Evolutionary conservation across 2,329 filamentous ascomycete genomes (phyloP).

Genomic region (Hypoxylon sp.): DNA sequence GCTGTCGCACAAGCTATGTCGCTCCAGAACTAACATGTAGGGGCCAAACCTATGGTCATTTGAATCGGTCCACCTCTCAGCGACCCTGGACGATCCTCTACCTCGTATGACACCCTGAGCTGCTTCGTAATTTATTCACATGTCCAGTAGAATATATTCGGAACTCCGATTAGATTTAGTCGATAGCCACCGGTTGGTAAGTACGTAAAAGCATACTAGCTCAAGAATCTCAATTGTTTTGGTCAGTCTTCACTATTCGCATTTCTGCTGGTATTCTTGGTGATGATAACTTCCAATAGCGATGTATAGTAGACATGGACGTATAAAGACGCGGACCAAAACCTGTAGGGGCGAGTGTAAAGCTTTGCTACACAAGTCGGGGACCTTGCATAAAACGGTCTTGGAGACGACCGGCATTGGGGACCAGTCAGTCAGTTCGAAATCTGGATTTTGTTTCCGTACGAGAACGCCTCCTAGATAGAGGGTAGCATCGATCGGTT

Average conservation of each 20-base stretch:
- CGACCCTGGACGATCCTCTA: conserved; percentile 8
- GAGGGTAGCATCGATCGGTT: conserved; percentile 28
- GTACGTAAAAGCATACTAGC: conserved; percentile 31
- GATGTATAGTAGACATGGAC: conserved; percentile 8
- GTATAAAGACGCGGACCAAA: neutral
- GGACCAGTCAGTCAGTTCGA: conserved; percentile 15
- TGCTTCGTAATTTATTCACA: conserved; percentile 20
- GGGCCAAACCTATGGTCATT: conserved; percentile 10
- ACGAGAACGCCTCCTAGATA: conserved; percentile 32
- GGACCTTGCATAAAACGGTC: conserved; percentile 39
- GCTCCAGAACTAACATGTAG: conserved; percentile 17
- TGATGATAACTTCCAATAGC: too few species aligned
- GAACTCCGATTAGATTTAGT: conserved; percentile 30
- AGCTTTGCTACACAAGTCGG: conserved; percentile 32
- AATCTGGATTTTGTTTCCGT: conserved; percentile 28
- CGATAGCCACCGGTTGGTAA: conserved; percentile 35
- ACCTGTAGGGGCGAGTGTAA: conserved; percentile 8
- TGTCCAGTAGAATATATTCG: conserved; percentile 21
- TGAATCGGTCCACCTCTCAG: conserved; percentile 14
- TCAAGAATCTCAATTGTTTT: conserved; percentile 21
- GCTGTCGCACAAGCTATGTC: conserved; percentile 15
- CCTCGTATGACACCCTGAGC: conserved; percentile 27
- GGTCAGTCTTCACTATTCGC: conserved; percentile 16
- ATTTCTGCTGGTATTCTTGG: too few species aligned
- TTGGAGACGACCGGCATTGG: conserved; percentile 34